Percentiles rank a stretch among this genome's conserved stretches.
These are phyloP conservation scores for Podaxis sp. DNA, from an alignment of 768 basidiomycete species.

Conservation along the genomic window DNA sequence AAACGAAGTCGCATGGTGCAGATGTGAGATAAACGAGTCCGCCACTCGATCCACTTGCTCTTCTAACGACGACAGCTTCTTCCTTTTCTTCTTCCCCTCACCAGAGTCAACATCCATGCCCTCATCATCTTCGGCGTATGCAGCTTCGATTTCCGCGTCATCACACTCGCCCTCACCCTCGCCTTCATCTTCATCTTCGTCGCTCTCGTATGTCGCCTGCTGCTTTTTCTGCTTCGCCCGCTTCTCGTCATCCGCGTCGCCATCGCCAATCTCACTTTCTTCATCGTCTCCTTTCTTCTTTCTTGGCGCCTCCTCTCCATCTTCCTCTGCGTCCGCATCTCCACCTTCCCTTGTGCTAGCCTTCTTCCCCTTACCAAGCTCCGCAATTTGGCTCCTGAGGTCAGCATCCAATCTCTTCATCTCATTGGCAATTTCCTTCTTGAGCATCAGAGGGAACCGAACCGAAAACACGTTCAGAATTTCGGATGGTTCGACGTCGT, in stretches of 20 bases:
- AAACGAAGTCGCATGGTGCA: slow-evolving; percentile 70
- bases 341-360: slow-evolving; percentile 40
- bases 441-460: slow-evolving; percentile 75
- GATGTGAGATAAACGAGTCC: slow-evolving; percentile 48
- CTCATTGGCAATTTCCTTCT: slow-evolving; percentile 82
- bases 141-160: slow-evolving; percentile 61
- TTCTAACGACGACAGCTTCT: slow-evolving; percentile 30
- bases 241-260: slow-evolving; percentile 78
- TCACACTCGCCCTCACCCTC: slow-evolving; percentile 41
- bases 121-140: slow-evolving; percentile 50
- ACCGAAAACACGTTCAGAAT: slow-evolving; percentile 68
- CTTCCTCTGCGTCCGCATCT: slow-evolving; percentile 55
- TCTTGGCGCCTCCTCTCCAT: slow-evolving; percentile 30
- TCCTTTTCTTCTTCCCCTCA: slow-evolving; percentile 17
- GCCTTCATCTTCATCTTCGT: slow-evolving; percentile 55
- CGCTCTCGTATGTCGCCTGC: slow-evolving; percentile 72
- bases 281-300: slow-evolving; percentile 52
- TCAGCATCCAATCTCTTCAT: slow-evolving; percentile 83
- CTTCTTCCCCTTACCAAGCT: slow-evolving; percentile 79
- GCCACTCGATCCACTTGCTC: slow-evolving; percentile 40
- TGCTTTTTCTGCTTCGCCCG: slow-evolving; percentile 66
- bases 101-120: slow-evolving; percentile 24
- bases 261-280: slow-evolving; percentile 75
- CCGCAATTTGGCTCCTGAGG: slow-evolving; percentile 69
- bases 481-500: slow-evolving; percentile 68